Evolutionary conservation across 2,329 filamentous ascomycete genomes (phyloP).

Genomic region (Aspergillus pseudonomiae): DNA sequence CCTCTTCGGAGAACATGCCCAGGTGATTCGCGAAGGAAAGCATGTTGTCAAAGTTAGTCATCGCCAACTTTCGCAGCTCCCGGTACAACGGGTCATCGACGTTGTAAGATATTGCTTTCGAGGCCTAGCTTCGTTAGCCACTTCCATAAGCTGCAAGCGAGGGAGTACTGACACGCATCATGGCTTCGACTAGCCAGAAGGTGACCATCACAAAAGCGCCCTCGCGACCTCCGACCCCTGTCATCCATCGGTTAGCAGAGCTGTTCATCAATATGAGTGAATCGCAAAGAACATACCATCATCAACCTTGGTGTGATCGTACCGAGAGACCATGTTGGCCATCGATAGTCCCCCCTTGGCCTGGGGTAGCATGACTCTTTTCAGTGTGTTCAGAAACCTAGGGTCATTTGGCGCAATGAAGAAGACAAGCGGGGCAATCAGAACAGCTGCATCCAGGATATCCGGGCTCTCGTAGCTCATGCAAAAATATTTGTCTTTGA

Average conservation of each 20-base stretch:
- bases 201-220: not conserved
- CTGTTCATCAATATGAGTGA: accelerated
- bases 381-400: not conserved
- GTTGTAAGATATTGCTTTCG: not conserved
- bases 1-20: constrained; percentile 79
- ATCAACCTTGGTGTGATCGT: not conserved
- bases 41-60: constrained; percentile 77
- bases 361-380: not conserved
- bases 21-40: constrained; percentile 75
- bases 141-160: accelerated
- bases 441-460: constrained; percentile 62
- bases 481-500: constrained; percentile 68
- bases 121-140: not conserved
- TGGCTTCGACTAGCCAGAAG: not conserved
- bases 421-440: not conserved
- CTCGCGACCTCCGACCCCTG: not conserved
- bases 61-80: constrained; percentile 35
- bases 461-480: constrained; percentile 76
- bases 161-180: not conserved
- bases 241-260: not conserved
- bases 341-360: not conserved
- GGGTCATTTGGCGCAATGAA: not conserved
- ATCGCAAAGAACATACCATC: not conserved
- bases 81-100: not conserved
- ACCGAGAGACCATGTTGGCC: not conserved